Conservation (phyloP, 148 eudicot genomes). For the Oxyria digyna region DNA sequence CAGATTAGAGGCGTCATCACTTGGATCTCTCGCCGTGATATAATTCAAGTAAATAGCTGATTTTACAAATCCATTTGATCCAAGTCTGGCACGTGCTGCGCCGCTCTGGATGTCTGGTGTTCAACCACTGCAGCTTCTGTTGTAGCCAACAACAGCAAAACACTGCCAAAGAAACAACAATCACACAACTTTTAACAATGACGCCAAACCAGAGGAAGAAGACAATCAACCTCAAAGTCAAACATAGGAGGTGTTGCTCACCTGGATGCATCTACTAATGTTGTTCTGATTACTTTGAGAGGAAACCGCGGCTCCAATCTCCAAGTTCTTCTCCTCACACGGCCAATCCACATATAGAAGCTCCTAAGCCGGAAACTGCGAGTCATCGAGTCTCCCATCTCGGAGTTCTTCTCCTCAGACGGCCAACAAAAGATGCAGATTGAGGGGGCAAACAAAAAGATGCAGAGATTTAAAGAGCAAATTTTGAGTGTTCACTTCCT, state of each 20-base stretch:
- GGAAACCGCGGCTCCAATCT: too few species aligned
- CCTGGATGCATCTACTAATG: conserved; percentile 94
- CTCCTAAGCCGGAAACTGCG: too few species aligned
- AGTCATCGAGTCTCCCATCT: too few species aligned
- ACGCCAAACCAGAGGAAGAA: neutral
- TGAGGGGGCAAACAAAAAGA: neutral
- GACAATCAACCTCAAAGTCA: too few species aligned
- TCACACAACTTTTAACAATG: too few species aligned
- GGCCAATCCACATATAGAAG: too few species aligned
- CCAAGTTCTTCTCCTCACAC: too few species aligned
- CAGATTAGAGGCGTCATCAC: too few species aligned
- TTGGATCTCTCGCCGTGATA: neutral
- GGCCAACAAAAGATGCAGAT: neutral
- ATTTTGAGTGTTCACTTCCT: conserved; percentile 44
- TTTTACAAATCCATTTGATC: conserved; percentile 38
- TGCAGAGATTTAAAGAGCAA: neutral
- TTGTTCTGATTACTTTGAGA: conserved; percentile 86
- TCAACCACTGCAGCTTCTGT: conserved; percentile 67
- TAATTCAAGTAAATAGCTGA: neutral
- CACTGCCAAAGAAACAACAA: too few species aligned
- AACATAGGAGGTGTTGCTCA: conserved; percentile 22
- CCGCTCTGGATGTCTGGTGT: conserved; percentile 35
- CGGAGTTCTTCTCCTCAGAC: too few species aligned
- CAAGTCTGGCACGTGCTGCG: conserved; percentile 67
- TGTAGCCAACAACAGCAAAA: conserved; percentile 70